Base-by-base conservation (phyloP, 108 stramenopile genomes). In the Nitzschia sp. region DNA sequence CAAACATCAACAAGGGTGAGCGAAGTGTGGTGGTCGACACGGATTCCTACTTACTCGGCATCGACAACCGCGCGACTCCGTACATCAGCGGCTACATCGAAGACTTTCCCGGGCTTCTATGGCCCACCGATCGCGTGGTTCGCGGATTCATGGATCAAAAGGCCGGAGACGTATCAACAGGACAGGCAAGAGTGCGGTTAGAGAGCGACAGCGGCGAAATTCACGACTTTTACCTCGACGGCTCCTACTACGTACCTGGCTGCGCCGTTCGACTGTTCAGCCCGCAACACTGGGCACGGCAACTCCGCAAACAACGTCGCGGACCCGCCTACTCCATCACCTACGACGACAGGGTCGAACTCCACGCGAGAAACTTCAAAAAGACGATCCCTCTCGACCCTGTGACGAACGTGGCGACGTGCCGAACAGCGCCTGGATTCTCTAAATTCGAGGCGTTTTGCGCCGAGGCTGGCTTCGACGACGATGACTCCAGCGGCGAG, bases 251-350 rank as follows among this genome's bases (percentile, higher is more conserved):
- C 42, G 35, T 77, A 6, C 76, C 79, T 17, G 30, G 54, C 6
- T 13, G 61, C 8, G 42, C 32, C 3, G 27, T 46, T 6, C 51
- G 69, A 33, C 79, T 84, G 24, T 35, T 84, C 8, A 70, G 66
- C 25, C 79, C 73, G 2, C 76, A 80, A 49, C 76, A 84, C 66
- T 84, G 82, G 82, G 74, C 77, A 6, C 57, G 76, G 48, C n/a
- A n/a, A n/a, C n/a, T n/a, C n/a, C n/a, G n/a, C n/a, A n/a, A n/a
- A n/a, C n/a, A n/a, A n/a, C n/a, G n/a, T n/a, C n/a, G n/a, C n/a
- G n/a, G n/a, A n/a, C n/a, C n/a, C n/a, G n/a, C n/a, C n/a, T n/a
- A n/a, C n/a, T n/a, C n/a, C n/a, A n/a, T n/a, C n/a, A n/a, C n/a
- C n/a, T n/a, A n/a, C n/a, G n/a, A n/a, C n/a, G n/a, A n/a, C n/a